phyloP scores from a whole-genome alignment of 1,284 basidiomycete genomes.

The Cutaneotrichosporon mucoides region DNA sequence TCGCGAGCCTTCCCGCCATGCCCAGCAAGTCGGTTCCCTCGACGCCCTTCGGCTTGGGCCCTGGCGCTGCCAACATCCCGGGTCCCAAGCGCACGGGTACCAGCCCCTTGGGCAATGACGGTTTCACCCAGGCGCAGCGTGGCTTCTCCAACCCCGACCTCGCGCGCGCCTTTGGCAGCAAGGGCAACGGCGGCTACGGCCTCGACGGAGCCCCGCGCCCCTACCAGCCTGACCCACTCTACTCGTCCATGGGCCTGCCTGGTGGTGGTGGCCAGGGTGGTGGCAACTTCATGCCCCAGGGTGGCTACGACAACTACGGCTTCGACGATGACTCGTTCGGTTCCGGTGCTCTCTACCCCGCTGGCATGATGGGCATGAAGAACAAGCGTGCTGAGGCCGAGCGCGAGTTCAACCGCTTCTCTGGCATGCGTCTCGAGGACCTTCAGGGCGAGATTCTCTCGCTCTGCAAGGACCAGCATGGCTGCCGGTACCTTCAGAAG shows the following conservation, averaged over 20 bases:
- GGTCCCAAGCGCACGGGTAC: constrained; percentile 33
- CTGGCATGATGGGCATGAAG: constrained; percentile 78
- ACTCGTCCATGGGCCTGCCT: constrained; percentile 35
- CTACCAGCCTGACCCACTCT: constrained; percentile 46
- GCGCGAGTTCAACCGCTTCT: constrained; percentile 89
- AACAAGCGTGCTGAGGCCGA: constrained; percentile 91
- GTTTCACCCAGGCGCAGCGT: constrained; percentile 41
- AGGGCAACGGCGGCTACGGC: constrained; percentile 33
- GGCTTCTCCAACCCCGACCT: constrained; percentile 51
- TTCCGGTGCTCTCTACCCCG: constrained; percentile 69
- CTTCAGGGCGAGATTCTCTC: constrained; percentile 88
- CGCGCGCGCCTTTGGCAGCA: constrained; percentile 60
- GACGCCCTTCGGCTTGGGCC: constrained; percentile 43
- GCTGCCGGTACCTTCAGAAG: constrained; percentile 97
- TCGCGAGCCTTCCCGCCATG: constrained; percentile 47
- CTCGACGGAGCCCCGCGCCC: constrained; percentile 45
- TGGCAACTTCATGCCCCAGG: constrained; percentile 45
- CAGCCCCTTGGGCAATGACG: constrained; percentile 30
- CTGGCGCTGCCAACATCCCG: constrained; percentile 21
- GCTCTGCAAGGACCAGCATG: constrained; percentile 98
- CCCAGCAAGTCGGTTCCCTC: constrained; percentile 48
- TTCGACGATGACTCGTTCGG: constrained; percentile 62
- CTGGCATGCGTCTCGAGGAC: constrained; percentile 91
- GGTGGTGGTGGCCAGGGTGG: constrained; percentile 3
- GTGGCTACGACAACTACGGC: constrained; percentile 61